phyloP scores from a whole-genome alignment of 768 basidiomycete genomes.

The Pleurotus giganteus region DNA sequence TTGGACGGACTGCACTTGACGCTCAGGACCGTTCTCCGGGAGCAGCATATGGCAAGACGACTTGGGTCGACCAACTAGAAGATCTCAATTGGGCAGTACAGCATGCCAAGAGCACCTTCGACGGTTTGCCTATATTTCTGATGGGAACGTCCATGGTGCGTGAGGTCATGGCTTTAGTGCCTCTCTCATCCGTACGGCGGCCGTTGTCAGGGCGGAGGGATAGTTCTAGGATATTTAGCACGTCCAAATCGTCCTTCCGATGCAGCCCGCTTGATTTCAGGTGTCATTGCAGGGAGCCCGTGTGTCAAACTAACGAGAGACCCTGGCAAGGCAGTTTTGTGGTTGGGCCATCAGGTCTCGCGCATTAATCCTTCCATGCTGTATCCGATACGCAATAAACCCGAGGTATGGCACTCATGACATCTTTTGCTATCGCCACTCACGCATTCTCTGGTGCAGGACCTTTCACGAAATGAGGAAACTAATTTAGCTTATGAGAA shows the following conservation, averaged over 20 bases:
- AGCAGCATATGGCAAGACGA: slow-evolving; percentile 63
- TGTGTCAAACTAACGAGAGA: slow-evolving; percentile 62
- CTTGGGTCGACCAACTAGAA: slow-evolving; percentile 54
- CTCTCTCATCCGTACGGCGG: not conserved
- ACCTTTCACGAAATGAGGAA: slow-evolving; percentile 55
- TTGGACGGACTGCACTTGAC: slow-evolving; percentile 71
- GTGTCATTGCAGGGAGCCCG: slow-evolving; percentile 68
- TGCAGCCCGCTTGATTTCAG: slow-evolving; percentile 42
- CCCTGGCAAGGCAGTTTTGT: slow-evolving; percentile 46
- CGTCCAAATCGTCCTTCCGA: slow-evolving; percentile 35
- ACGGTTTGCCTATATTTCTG: slow-evolving; percentile 59
- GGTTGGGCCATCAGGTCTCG: slow-evolving; percentile 49
- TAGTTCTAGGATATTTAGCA: slow-evolving; percentile 60
- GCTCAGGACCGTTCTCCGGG: slow-evolving; percentile 48
- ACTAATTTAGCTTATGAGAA: slow-evolving; percentile 51
- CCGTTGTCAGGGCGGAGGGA: slow-evolving; percentile 59
- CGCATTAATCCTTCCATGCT: slow-evolving; percentile 45
- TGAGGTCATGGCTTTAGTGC: not conserved
- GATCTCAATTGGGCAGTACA: slow-evolving; percentile 73
- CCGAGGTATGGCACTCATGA: slow-evolving; percentile 38
- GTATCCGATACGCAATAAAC: slow-evolving; percentile 50
- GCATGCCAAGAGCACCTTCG: slow-evolving; percentile 41
- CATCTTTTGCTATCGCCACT: not conserved
- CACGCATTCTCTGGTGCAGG: slow-evolving; percentile 31
- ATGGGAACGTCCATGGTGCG: slow-evolving; percentile 80